Evolutionary conservation across 1,139 yeast species (phyloP), one percentile per base, ranked within the genome.

Genomic region (Kurtzmaniella natalensis): DNA sequence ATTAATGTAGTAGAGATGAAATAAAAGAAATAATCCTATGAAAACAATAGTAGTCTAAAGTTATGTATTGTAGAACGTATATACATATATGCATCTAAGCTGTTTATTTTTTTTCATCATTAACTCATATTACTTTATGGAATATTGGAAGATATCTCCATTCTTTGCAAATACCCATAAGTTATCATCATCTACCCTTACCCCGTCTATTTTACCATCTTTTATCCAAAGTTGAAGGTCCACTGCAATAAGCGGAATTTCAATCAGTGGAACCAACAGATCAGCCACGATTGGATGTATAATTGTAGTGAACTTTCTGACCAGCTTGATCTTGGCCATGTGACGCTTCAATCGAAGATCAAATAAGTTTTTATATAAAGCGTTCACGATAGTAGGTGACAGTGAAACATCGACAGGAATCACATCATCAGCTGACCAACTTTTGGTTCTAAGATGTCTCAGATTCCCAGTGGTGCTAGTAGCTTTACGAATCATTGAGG

Each of bases 141-240:
- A 33, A 35, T 54, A 57, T 32, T 63, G 62, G 31, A 75, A 61
- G 9, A 74, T 51, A 50, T 76, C 82, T 2, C 82, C 82, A 29
- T 66, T 69, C 32, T 67, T 63, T 2, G 71, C 66, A 51, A 69
- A 71, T 18, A 73, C 65, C 81, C 80, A 76, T 32, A 76, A 61
- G 35, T 55, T 57, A 15, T 42, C 40, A 2, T 56, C 47, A 31
- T 64, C 72, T 27, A 72, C 50, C 38, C 59, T 57, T 23, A 72
- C 51, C 3, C 72, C 70, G 33, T 66, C 63, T 25, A 75, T 51
- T 38, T 75, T 62, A 2, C 79, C 78, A 42, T 62, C 63, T 11
- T 47, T 46, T 5, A 57, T 47, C 44, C 60, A 56, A 24, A 44
- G 41, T 1, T 68, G 55, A 30, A 68, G 47, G 43, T 69, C 70